Conservation (phyloP, 192 early-diverging fungal species). For the Coemansia sp. region DNA sequence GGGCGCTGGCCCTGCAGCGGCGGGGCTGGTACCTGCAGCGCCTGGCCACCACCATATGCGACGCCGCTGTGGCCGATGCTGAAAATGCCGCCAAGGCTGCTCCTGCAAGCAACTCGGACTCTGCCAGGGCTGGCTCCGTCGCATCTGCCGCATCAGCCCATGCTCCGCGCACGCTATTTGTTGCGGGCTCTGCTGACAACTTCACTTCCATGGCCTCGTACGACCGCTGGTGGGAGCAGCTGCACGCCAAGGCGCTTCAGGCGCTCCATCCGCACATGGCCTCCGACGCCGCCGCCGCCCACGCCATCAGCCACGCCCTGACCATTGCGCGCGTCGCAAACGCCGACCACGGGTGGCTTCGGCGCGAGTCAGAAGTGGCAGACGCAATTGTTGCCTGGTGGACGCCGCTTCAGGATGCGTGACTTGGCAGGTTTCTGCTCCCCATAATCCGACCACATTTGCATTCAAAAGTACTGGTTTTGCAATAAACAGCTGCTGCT, state of each 20-base stretch:
- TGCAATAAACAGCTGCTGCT: background rate
- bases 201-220: slow-evolving; percentile 38
- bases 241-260: slow-evolving; percentile 15
- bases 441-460: background rate
- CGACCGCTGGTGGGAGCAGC: slow-evolving; percentile 38
- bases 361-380: slow-evolving; percentile 45
- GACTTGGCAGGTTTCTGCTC: background rate
- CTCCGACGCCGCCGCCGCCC: slow-evolving; percentile 4
- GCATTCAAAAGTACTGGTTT: background rate
- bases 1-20: slow-evolving; percentile 38
- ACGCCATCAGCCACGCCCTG: slow-evolving; percentile 28
- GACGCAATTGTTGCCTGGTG: slow-evolving; percentile 42
- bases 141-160: background rate
- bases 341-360: slow-evolving; percentile 51
- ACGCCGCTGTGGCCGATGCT: slow-evolving; percentile 12
- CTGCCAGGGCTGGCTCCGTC: too few species aligned
- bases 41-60: slow-evolving; percentile 22
- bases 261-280: background rate
- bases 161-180: slow-evolving; percentile 33
- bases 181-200: slow-evolving; percentile 37
- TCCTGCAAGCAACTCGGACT: background rate
- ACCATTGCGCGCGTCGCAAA: slow-evolving; percentile 20
- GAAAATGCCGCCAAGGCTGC: slow-evolving; percentile 4
- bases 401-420: slow-evolving; percentile 11
- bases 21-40: slow-evolving; percentile 39